phyloP scores from a whole-genome alignment of 2,329 filamentous ascomycete genomes.

The Colletotrichum scovillei region DNA sequence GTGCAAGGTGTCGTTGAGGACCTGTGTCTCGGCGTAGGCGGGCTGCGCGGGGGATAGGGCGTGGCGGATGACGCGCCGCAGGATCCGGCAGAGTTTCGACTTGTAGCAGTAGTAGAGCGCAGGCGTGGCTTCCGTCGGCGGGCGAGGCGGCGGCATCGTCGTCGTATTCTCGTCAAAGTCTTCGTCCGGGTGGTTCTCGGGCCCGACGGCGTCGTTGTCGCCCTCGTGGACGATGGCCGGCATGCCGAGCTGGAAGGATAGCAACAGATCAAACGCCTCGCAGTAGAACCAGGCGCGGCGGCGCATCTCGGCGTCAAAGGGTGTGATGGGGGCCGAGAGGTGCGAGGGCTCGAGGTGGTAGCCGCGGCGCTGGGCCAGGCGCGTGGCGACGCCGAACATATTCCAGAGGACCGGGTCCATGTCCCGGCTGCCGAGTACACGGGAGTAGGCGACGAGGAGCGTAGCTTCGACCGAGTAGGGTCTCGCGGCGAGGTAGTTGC shows the following conservation, averaged over 20 bases:
- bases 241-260: conserved; percentile 65
- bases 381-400: conserved; percentile 57
- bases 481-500: conserved; percentile 57
- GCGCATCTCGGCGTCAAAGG: conserved; percentile 64
- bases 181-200: conserved; percentile 59
- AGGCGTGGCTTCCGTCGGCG: conserved; percentile 55
- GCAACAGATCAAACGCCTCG: conserved; percentile 59
- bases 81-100: conserved; percentile 54
- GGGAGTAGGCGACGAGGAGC: conserved; percentile 56
- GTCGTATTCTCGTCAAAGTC: conserved; percentile 62
- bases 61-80: conserved; percentile 56
- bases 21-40: conserved; percentile 48
- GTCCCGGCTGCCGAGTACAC: conserved; percentile 54
- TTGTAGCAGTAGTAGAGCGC: conserved; percentile 56
- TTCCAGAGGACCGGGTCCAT: conserved; percentile 59
- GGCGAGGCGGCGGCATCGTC: conserved; percentile 55
- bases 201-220: conserved; percentile 58
- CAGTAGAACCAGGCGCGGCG: conserved; percentile 60
- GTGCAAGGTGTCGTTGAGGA: conserved; percentile 54
- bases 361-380: conserved; percentile 63
- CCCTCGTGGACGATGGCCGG: conserved; percentile 61
- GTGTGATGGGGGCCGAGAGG: conserved; percentile 52
- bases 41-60: conserved; percentile 50
- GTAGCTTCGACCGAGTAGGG: conserved; percentile 61
- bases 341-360: conserved; percentile 61